Percentiles rank a stretch among this genome's conserved stretches.
Conservation (phyloP, 1,139 yeast species). For the Diutina neorugosa region DNA sequence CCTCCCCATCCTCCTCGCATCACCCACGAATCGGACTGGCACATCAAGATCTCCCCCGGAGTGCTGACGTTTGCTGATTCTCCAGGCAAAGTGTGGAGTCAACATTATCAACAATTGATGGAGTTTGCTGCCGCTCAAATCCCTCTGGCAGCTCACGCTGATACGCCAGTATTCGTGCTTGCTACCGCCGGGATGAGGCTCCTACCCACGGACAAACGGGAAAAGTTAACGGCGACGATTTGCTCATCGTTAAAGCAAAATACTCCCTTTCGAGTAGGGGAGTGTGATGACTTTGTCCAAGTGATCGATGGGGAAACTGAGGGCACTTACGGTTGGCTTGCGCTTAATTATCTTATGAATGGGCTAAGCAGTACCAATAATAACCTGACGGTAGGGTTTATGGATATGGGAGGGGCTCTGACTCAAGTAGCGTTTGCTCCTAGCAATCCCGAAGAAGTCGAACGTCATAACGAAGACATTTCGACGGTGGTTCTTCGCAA, state of each 20-base stretch:
- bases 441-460: slow-evolving; percentile 34
- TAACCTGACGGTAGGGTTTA: slow-evolving; percentile 38
- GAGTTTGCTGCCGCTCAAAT: slow-evolving; percentile 47
- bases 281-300: slow-evolving; percentile 51
- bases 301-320: slow-evolving; percentile 74
- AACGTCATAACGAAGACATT: slow-evolving; percentile 51
- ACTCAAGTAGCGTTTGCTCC: slow-evolving; percentile 77
- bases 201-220: slow-evolving; percentile 34
- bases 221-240: slow-evolving; percentile 34
- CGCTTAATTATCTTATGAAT: slow-evolving; percentile 55
- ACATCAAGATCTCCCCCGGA: slow-evolving; percentile 55
- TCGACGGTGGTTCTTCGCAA: slow-evolving; percentile 44
- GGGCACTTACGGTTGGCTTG: slow-evolving; percentile 75
- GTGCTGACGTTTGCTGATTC: slow-evolving; percentile 39
- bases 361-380: slow-evolving; percentile 35
- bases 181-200: slow-evolving; percentile 83
- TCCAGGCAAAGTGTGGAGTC: slow-evolving; percentile 41
- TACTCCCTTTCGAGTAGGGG: slow-evolving; percentile 35
- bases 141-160: slow-evolving; percentile 37
- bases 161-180: slow-evolving; percentile 61
- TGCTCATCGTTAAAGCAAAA: slow-evolving; percentile 38
- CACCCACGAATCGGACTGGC: slow-evolving; percentile 47
- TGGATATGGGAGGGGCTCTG: slow-evolving; percentile 91
- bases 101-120: slow-evolving; percentile 45
- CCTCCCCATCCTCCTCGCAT: slow-evolving; percentile 34